Base-by-base conservation (phyloP, 2,329 filamentous ascomycete genomes). In the Fusarium sp. region DNA sequence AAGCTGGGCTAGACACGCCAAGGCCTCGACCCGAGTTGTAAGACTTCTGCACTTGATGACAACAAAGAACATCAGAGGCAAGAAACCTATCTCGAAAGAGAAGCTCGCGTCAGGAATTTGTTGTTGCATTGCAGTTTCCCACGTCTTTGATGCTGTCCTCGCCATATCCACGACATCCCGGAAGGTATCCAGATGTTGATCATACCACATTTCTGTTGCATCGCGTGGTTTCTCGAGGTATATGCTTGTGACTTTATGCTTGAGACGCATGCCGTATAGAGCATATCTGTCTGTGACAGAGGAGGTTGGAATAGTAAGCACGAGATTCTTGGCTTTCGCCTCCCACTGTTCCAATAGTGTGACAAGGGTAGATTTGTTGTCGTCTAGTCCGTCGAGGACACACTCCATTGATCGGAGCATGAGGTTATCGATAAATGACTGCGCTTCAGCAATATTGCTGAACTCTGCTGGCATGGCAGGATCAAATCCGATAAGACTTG, bases 41-140 rank as follows among this genome's bases (percentile, higher is more conserved):
- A 70, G 9, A 2, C 20, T 38, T 1, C 68, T 35, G 2, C 68
- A 70, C 2, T 70, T 69, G 2, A 40, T 15, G 3, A 70, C 68
- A 2, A 43, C 11, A 7, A 70, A 69, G 9, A 54, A 54, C 0
- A 57, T 6, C n/a, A 70, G 45, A 0, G 68, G 59, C 25, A 70
- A 1, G 20, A 43, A 56, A 3, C 52, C 47, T 66, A 70, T 70
- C 47, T 70, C 68, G 22, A 70, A 70, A 12, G 20, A 65, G 20
- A 70, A 69, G 25, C 47, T 69, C 0, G 38, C 38, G 4, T 6
- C 33, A 3, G 22, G 65, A 7, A 54, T 17, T n/a, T 54, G 25
- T 7, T 20, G 10, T 10, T 65, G 6, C 2, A 5, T 15, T 1
- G 22, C 22, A 2, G 10, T 14, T 27, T 45, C 50, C 0, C 37